Conservation (phyloP, 140 eudicot genomes). For the Bidens hawaiensis region DNA sequence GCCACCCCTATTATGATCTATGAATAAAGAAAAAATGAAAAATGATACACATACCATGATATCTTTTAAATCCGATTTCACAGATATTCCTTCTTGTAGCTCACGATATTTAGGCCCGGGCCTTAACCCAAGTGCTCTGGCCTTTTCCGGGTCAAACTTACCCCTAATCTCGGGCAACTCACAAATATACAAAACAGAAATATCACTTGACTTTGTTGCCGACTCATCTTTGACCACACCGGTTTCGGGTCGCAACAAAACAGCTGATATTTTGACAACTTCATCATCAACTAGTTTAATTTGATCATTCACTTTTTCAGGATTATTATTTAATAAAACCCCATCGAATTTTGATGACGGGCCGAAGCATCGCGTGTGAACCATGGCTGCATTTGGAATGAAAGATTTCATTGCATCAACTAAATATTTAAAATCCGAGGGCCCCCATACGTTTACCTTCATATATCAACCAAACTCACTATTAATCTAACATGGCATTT, state of each 20-base stretch:
- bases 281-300: constrained; percentile 58
- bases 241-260: constrained; percentile 54
- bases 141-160: constrained; percentile 71
- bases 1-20: not conserved
- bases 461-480: constrained; percentile 13
- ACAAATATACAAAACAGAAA: constrained; percentile 72
- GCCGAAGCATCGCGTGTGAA: constrained; percentile 59
- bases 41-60: constrained; percentile 59
- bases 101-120: constrained; percentile 79
- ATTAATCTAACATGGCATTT: constrained; percentile 8
- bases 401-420: constrained; percentile 83
- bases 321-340: not conserved
- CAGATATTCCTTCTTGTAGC: constrained; percentile 72
- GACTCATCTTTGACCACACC: constrained; percentile 19
- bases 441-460: constrained; percentile 88
- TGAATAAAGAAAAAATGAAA: not conserved
- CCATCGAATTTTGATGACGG: not conserved
- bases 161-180: constrained; percentile 88
- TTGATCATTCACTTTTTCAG: constrained; percentile 28
- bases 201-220: constrained; percentile 53
- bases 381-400: constrained; percentile 93
- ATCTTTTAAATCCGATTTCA: constrained; percentile 63
- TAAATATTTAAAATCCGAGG: constrained; percentile 69
- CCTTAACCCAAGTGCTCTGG: constrained; percentile 67
- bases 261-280: constrained; percentile 83